phyloP scores from a whole-genome alignment of 164 flowering plant species.

The Paratinospora sagittata region DNA sequence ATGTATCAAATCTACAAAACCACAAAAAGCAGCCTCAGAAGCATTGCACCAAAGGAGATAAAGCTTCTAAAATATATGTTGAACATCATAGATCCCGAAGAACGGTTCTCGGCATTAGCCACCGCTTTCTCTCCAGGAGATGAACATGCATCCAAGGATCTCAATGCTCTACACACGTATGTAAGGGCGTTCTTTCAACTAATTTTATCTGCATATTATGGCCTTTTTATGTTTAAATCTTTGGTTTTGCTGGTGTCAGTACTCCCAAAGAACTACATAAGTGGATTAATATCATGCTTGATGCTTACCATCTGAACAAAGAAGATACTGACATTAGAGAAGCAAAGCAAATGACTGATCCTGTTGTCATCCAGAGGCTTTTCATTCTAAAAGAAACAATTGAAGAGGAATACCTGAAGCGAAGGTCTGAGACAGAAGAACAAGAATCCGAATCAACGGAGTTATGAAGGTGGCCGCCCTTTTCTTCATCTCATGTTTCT shows the following conservation, averaged over 20 bases:
- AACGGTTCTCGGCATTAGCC: constrained; percentile 87
- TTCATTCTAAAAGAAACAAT: constrained; percentile 77
- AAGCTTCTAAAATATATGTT: constrained; percentile 82
- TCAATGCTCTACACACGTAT: constrained; percentile 71
- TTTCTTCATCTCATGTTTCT: background rate
- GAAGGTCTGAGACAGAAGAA: constrained; percentile 19
- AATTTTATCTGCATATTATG: background rate
- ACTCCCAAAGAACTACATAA: constrained; percentile 88
- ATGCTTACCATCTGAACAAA: constrained; percentile 69
- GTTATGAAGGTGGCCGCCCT: constrained; percentile 17
- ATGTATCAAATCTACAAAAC: constrained; percentile 85
- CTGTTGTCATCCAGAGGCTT: constrained; percentile 79
- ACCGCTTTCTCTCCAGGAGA: constrained; percentile 85
- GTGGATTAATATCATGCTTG: constrained; percentile 90
- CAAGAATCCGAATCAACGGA: constrained; percentile 27
- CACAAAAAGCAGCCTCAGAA: constrained; percentile 80
- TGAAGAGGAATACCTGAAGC: constrained; percentile 68
- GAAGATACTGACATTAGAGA: constrained; percentile 87
- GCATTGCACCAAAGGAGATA: constrained; percentile 87
- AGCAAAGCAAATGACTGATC: constrained; percentile 65
- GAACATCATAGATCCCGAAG: constrained; percentile 93
- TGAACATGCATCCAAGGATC: constrained; percentile 58
- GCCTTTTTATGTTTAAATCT: background rate
- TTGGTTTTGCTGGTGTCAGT: constrained; percentile 31
- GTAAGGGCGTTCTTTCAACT: constrained; percentile 15